Percentiles rank a stretch among this genome's conserved stretches.
Evolutionary conservation across 345 rosid species (phyloP).

Genomic region (Lumnitzera racemosa): DNA sequence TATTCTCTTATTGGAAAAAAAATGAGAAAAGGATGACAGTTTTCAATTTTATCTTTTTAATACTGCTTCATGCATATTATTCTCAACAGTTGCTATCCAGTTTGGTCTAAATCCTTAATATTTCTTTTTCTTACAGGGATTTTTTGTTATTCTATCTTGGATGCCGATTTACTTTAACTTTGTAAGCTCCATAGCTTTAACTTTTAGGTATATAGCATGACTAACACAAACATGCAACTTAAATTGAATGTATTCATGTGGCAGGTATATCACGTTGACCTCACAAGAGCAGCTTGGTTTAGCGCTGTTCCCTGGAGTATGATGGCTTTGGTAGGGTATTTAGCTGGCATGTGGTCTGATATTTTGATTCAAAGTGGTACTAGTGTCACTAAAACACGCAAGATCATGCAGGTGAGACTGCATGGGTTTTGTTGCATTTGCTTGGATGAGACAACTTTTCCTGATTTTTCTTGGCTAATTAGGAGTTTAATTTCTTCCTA

Average conservation of each 20-base stretch:
- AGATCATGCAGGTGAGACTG: slow-evolving; percentile 81
- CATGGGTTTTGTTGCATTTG: neutral
- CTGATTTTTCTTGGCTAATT: neutral
- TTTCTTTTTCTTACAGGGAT: slow-evolving; percentile 49
- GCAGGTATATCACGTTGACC: slow-evolving; percentile 86
- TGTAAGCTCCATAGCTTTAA: slow-evolving; percentile 35
- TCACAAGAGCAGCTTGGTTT: slow-evolving; percentile 95
- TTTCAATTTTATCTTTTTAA: too few species aligned
- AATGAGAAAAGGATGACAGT: neutral
- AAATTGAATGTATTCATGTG: slow-evolving; percentile 1
- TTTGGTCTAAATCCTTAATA: neutral
- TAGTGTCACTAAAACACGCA: slow-evolving; percentile 74
- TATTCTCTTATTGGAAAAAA: neutral
- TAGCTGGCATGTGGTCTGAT: slow-evolving; percentile 82
- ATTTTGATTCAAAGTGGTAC: slow-evolving; percentile 58
- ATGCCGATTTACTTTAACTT: slow-evolving; percentile 93
- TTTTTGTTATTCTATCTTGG: slow-evolving; percentile 97
- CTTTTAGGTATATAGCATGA: neutral
- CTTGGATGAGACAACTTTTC: neutral
- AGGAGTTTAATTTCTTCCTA: too few species aligned
- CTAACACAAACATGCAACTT: neutral
- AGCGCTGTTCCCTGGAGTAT: slow-evolving; percentile 94
- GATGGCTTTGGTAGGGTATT: slow-evolving; percentile 87
- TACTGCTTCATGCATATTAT: too few species aligned
- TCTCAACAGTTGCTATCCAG: too few species aligned